Evolutionary conservation across 495 filamentous ascomycete genomes (phyloP).

Genomic region (Thermochaetoides thermophila): DNA sequence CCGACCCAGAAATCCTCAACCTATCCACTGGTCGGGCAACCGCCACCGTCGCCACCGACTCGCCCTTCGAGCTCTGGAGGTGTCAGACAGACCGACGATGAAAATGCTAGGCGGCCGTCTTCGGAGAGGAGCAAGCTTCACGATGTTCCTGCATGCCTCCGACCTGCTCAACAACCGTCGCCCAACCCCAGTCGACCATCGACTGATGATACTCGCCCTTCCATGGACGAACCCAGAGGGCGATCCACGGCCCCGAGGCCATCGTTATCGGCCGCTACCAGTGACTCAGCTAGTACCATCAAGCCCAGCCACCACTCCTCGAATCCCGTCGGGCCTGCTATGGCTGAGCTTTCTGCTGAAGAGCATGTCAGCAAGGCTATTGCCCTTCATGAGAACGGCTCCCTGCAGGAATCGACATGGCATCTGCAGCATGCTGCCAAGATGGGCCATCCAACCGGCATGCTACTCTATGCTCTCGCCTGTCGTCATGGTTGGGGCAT

Average conservation of each 20-base stretch:
- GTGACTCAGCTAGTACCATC: slow-evolving; percentile 51
- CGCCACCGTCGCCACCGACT: slow-evolving; percentile 40
- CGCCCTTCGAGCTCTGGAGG: slow-evolving; percentile 37
- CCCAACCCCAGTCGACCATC: slow-evolving; percentile 35
- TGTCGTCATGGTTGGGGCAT: slow-evolving; percentile 99
- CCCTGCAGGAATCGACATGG: slow-evolving; percentile 82
- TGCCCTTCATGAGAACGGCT: slow-evolving; percentile 71
- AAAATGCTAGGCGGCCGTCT: slow-evolving; percentile 24
- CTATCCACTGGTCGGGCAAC: slow-evolving; percentile 24
- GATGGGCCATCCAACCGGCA: slow-evolving; percentile 72
- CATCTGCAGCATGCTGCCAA: slow-evolving; percentile 84
- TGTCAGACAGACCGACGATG: slow-evolving; percentile 23
- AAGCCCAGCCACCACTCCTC: slow-evolving; percentile 42
- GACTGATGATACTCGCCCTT: slow-evolving; percentile 23
- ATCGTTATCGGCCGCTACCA: slow-evolving; percentile 40
- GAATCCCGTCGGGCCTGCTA: slow-evolving; percentile 29
- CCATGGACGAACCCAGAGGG: slow-evolving; percentile 26
- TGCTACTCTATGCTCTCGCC: slow-evolving; percentile 90
- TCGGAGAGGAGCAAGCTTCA: slow-evolving; percentile 32
- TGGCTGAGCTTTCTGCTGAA: slow-evolving; percentile 53
- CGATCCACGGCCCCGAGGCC: slow-evolving; percentile 26
- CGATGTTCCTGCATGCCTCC: too few relatives aligned
- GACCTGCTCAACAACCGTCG: slow-evolving; percentile 19
- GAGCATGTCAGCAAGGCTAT: slow-evolving; percentile 83
- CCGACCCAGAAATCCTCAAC: slow-evolving; percentile 30